Evolutionary conservation across 192 early-diverging fungal species (phyloP).

Genomic region (Mortierella antarctica): DNA sequence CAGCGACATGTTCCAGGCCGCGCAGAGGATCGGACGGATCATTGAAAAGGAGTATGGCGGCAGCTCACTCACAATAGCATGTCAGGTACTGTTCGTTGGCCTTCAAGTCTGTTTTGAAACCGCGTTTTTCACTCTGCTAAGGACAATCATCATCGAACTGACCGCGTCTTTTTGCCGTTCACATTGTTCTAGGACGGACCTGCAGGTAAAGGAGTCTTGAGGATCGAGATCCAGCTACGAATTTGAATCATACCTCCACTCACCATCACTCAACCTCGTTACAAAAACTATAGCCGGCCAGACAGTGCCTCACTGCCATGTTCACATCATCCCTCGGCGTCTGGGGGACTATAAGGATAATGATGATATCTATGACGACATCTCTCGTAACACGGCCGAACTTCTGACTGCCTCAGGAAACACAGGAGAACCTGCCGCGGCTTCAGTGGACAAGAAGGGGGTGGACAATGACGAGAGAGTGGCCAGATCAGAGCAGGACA

Average conservation of each 20-base stretch:
- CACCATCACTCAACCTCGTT: background rate
- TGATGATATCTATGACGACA: constrained; percentile 88
- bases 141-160: too few relatives aligned
- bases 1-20: constrained; percentile 82
- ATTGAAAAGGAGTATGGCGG: constrained; percentile 80
- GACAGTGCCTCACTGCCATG: constrained; percentile 90
- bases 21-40: constrained; percentile 78
- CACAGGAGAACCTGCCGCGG: constrained; percentile 9
- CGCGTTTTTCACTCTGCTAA: too few relatives aligned
- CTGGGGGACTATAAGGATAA: constrained; percentile 85
- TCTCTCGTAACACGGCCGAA: constrained; percentile 65
- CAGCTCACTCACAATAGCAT: constrained; percentile 80
- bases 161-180: background rate
- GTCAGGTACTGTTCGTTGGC: constrained; percentile 62
- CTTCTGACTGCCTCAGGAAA: constrained; percentile 16
- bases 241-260: background rate
- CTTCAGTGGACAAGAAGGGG: background rate
- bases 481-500: constrained; percentile 81
- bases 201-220: constrained; percentile 54
- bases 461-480: constrained; percentile 78
- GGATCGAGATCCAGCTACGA: background rate
- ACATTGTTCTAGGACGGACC: constrained; percentile 72
- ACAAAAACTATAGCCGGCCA: constrained; percentile 45
- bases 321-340: constrained; percentile 90
- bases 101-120: too few relatives aligned